Evolutionary conservation across 768 basidiomycete species (phyloP).

Genomic region (Boletus sensibilis): DNA sequence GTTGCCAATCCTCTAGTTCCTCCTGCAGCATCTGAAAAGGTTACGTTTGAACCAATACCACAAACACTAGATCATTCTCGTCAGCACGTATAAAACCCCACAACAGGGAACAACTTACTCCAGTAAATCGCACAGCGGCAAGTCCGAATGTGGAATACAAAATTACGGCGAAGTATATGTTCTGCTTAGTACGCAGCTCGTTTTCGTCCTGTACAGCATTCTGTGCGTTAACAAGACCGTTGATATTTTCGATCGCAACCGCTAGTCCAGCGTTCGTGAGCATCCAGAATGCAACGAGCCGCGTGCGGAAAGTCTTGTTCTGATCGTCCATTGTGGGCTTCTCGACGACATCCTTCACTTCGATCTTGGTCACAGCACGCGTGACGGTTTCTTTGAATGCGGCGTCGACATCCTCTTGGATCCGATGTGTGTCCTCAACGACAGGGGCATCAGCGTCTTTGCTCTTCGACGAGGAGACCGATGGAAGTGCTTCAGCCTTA

Average conservation of each 20-base stretch:
- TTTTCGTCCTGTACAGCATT: conserved; percentile 41
- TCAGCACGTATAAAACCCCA: neutral
- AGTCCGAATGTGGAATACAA: conserved; percentile 78
- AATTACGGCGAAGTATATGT: conserved; percentile 72
- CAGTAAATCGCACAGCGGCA: conserved; percentile 68
- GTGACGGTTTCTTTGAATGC: conserved; percentile 91
- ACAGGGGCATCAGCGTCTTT: conserved; percentile 73
- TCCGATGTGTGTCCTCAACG: conserved; percentile 81
- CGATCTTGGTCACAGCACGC: conserved; percentile 76
- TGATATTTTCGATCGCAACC: conserved; percentile 73
- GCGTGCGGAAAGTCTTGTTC: conserved; percentile 91
- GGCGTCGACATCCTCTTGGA: conserved; percentile 86
- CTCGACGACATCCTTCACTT: conserved; percentile 62
- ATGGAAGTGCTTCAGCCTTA: conserved; percentile 89
- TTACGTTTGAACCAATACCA: conserved; percentile 83
- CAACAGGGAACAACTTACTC: conserved; percentile 49
- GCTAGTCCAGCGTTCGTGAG: conserved; percentile 66
- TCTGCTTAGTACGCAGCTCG: conserved; percentile 46
- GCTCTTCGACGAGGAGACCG: conserved; percentile 80
- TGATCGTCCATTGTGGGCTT: conserved; percentile 86
- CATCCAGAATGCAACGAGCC: conserved; percentile 84
- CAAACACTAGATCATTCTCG: conserved; percentile 54
- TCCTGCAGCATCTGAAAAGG: conserved; percentile 78
- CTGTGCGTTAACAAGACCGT: conserved; percentile 50
- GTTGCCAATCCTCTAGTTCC: conserved; percentile 44